Conservation (phyloP, 371 early-diverging fungal species). For the Mortierella sp. region DNA sequence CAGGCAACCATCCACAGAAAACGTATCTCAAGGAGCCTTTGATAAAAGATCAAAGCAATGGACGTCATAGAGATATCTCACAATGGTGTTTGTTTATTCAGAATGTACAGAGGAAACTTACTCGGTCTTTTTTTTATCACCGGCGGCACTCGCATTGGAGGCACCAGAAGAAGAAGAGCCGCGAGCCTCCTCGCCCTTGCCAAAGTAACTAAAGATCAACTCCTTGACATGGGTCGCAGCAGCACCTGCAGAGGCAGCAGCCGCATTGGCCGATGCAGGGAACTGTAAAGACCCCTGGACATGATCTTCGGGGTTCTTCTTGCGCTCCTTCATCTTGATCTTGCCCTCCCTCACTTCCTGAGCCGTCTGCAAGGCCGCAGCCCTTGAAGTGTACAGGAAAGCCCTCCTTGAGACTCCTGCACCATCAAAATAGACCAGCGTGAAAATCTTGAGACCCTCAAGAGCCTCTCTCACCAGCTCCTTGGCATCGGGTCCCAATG, state of each 20-base stretch:
- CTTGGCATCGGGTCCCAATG: constrained; percentile 42
- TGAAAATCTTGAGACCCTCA: constrained; percentile 42
- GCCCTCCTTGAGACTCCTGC: constrained; percentile 48
- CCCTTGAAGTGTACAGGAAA: constrained; percentile 38
- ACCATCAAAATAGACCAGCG: constrained; percentile 48
- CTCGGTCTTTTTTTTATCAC: constrained; percentile 11
- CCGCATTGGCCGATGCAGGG: neutral
- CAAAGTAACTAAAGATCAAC: constrained; percentile 50
- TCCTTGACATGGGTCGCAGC: constrained; percentile 35
- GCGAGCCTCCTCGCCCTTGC: constrained; percentile 16
- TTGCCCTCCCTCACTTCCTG: constrained; percentile 53
- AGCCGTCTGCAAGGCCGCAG: constrained; percentile 50
- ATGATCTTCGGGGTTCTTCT: constrained; percentile 19
- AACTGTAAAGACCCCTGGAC: constrained; percentile 7
- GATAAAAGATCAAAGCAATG: no score
- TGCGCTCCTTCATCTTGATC: constrained; percentile 44
- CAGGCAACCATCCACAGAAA: no score
- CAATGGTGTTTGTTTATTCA: neutral
- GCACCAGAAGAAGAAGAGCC: neutral
- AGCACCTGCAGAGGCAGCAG: constrained; percentile 12
- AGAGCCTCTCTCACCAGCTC: constrained; percentile 45
- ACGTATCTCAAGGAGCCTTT: no score
- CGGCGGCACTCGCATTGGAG: neutral
- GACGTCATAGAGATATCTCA: no score
- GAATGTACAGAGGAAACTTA: neutral